phyloP scores from a whole-genome alignment of 805 yeast species.

The Nakazawaea wyomingensis region DNA sequence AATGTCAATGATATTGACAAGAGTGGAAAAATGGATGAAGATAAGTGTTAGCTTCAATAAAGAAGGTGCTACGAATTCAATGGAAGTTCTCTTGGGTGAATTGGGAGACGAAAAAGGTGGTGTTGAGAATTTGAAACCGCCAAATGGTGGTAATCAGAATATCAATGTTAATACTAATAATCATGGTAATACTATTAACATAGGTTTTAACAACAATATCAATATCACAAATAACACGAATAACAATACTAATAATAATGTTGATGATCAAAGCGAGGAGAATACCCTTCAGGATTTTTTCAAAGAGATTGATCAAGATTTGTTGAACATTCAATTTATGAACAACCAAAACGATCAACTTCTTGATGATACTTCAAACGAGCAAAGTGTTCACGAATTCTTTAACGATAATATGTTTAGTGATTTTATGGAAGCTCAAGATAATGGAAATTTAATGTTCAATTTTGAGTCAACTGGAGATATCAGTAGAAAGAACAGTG shows the following conservation, averaged over 20 bases:
- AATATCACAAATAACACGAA: not conserved
- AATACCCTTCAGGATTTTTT: constrained; percentile 9
- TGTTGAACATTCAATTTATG: constrained; percentile 11
- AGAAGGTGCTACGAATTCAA: constrained; percentile 52
- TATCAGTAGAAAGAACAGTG: constrained; percentile 9
- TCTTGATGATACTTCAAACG: not conserved
- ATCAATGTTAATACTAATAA: not conserved
- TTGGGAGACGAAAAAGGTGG: constrained; percentile 42
- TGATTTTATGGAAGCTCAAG: not conserved
- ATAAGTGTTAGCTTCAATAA: constrained; percentile 32
- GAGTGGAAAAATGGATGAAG: constrained; percentile 35
- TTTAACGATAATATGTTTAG: not conserved
- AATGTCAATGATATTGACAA: constrained; percentile 29
- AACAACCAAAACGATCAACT: not conserved
- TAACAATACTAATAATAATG: not conserved
- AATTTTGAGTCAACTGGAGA: constrained; percentile 10
- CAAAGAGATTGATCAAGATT: constrained; percentile 11
- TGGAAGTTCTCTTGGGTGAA: constrained; percentile 47
- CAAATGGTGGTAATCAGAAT: no score
- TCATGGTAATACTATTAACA: not conserved
- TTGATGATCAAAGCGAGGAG: not conserved
- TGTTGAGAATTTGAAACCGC: constrained; percentile 28
- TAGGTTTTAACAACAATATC: not conserved
- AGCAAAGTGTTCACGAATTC: not conserved
- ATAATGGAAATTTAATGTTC: not conserved